phyloP scores from a whole-genome alignment of 2,329 filamentous ascomycete species.

The Clonostachys sp. region DNA sequence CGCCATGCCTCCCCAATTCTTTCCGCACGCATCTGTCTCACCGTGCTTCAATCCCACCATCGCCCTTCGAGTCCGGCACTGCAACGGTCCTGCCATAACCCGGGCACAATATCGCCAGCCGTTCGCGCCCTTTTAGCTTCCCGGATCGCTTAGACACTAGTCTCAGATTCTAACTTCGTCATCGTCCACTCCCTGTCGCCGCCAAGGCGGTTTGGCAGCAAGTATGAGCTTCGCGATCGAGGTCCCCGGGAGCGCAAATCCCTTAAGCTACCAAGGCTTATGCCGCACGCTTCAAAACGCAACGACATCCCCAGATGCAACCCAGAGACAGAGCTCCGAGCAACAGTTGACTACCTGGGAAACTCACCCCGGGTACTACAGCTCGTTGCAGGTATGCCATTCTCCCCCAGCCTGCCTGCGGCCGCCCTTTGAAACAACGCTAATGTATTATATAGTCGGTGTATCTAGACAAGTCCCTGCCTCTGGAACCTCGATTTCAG shows the following conservation, averaged over 20 bases:
- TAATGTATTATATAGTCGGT: constrained; percentile 48
- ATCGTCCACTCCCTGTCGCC: neutral
- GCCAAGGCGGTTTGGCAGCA: neutral
- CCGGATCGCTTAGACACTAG: no score
- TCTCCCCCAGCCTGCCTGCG: neutral
- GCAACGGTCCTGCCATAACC: no score
- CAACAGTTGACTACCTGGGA: constrained; percentile 73
- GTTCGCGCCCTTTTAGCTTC: no score
- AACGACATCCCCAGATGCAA: constrained; percentile 51
- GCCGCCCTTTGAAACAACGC: neutral
- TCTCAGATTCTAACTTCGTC: no score
- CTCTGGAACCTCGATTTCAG: constrained; percentile 76
- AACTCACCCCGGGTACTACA: constrained; percentile 59
- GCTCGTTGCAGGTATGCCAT: constrained; percentile 57
- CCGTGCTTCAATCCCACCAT: no score
- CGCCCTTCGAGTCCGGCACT: no score
- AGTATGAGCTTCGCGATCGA: constrained; percentile 71
- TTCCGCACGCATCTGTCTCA: no score
- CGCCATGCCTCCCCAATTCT: no score
- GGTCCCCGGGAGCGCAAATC: constrained; percentile 75
- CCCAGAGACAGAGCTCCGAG: constrained; percentile 61
- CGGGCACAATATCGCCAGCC: no score
- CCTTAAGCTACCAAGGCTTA: constrained; percentile 59
- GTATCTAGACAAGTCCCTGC: constrained; percentile 75
- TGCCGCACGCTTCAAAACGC: constrained; percentile 61